These are phyloP conservation scores for Eucalyptus erythrocorys DNA, from an alignment of 345 rosid species.

Conservation along the genomic window DNA sequence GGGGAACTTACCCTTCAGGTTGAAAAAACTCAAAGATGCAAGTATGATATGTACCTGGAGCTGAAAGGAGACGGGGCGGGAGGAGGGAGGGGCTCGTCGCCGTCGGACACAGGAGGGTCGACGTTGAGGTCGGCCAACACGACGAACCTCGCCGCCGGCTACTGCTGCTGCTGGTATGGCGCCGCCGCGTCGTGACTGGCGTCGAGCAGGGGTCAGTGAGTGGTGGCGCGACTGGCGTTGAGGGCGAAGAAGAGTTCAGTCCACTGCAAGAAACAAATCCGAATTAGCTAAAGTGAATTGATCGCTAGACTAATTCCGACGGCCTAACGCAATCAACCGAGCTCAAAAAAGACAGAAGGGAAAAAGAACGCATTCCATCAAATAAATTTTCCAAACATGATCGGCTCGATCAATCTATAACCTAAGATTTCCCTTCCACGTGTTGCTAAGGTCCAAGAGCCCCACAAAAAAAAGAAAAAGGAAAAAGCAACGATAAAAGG, in stretches of 20 bases:
- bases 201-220: too few species aligned
- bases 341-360: background rate
- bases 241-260: too few species aligned
- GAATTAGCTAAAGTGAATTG: too few species aligned
- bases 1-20: background rate
- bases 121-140: constrained; percentile 89
- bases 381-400: background rate
- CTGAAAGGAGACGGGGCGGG: constrained; percentile 21
- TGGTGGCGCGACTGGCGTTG: too few species aligned
- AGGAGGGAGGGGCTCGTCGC: constrained; percentile 17
- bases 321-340: background rate
- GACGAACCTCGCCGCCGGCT: constrained; percentile 31
- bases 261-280: too few species aligned
- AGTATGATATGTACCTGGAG: constrained; percentile 27
- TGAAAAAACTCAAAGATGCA: background rate
- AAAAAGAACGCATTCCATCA: background rate
- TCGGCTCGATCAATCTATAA: background rate
- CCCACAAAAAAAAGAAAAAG: background rate
- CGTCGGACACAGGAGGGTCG: constrained; percentile 76
- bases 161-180: background rate
- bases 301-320: background rate
- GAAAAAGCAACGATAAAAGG: background rate
- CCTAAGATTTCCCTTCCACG: background rate
- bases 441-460: background rate
- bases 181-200: constrained; percentile 5